A percentile compares a stretch with the other conserved stretches of the same genome.
Evolutionary conservation across 2,329 filamentous ascomycete species (phyloP).

Genomic region (Trichoderma endophyticum): DNA sequence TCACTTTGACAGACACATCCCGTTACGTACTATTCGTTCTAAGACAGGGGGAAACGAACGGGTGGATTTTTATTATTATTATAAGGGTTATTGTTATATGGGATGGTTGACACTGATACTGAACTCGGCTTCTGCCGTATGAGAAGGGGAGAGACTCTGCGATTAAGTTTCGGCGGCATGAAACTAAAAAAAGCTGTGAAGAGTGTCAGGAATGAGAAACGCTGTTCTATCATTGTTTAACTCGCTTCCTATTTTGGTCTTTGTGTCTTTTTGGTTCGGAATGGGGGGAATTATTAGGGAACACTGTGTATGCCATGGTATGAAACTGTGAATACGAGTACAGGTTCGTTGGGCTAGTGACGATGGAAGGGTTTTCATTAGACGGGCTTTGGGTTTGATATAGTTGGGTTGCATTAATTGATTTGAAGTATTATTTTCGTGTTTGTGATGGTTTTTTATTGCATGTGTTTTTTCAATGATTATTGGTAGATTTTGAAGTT

Average conservation of each 20-base stretch:
- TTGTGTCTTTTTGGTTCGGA: neutral
- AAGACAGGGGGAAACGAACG: neutral
- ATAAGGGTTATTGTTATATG: neutral
- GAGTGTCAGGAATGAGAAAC: neutral
- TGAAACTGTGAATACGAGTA: neutral
- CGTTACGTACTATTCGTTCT: neutral
- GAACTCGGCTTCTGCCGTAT: neutral
- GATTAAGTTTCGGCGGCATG: neutral
- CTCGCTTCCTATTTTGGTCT: neutral
- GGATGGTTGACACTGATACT: neutral
- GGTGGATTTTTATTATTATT: neutral
- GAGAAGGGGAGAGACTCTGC: neutral
- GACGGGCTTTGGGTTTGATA: neutral
- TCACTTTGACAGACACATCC: neutral
- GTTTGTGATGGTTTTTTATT: neutral
- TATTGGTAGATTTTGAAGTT: neutral
- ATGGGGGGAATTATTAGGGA: neutral
- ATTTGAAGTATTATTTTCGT: neutral
- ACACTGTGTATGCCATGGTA: neutral
- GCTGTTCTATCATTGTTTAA: neutral
- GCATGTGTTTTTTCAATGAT: too few relatives aligned
- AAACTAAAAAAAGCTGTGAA: neutral
- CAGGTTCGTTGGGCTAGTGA: neutral
- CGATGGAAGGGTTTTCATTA: conserved; percentile 2
- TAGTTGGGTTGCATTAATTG: conserved; percentile 1